Conservation (phyloP, 2,329 filamentous ascomycete genomes). For the Hirsutella minnesotensis region DNA sequence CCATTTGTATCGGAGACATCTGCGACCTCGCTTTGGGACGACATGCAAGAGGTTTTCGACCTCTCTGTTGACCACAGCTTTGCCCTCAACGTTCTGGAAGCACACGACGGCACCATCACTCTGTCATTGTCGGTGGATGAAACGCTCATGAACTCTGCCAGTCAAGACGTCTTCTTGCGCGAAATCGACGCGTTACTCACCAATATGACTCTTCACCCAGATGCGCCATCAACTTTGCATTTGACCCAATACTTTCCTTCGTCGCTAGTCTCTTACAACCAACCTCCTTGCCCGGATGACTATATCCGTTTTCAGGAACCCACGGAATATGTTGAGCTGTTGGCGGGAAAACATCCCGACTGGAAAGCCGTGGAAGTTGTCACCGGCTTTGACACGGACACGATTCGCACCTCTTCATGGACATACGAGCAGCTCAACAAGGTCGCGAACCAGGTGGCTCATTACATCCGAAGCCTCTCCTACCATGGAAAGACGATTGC, state of each 20-base stretch:
- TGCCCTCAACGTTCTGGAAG: neutral
- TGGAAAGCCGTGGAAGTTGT: neutral
- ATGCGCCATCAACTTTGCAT: neutral
- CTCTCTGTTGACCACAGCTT: neutral
- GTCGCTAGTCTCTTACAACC: neutral
- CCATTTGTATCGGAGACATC: neutral
- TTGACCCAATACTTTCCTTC: neutral
- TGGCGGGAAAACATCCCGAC: neutral
- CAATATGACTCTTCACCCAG: neutral
- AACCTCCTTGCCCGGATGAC: neutral
- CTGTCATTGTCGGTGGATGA: neutral
- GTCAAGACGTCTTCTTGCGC: neutral
- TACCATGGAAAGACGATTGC: neutral
- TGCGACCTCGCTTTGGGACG: neutral
- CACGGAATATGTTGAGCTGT: neutral
- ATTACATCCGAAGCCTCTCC: neutral
- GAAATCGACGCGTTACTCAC: neutral
- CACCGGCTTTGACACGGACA: neutral
- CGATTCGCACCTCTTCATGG: neutral
- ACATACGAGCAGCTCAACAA: neutral
- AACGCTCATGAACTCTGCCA: neutral
- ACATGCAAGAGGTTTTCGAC: neutral
- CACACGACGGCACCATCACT: neutral
- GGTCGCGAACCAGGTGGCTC: neutral
- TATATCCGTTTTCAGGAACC: neutral